Base-by-base conservation (phyloP, 805 yeast species). In the Saturnispora hagleri region DNA sequence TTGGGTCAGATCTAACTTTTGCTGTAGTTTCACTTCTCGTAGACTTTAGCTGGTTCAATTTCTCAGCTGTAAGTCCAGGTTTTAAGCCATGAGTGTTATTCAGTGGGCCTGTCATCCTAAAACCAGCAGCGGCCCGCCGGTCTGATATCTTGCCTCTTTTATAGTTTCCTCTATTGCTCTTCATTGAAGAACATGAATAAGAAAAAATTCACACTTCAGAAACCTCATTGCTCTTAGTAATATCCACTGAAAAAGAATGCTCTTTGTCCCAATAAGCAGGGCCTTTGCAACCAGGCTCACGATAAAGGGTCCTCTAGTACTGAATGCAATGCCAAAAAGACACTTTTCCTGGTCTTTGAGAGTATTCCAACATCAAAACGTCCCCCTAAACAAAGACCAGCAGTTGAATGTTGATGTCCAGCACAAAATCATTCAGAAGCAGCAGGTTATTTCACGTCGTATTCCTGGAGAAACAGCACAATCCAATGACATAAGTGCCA, bases 401-500 rank as follows among this genome's bases (percentile, higher is more conserved):
- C 42, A 20, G 22, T 18, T 20, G 17, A 6, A 17, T 36, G 18
- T n/a, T n/a, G 50, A 43, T 17, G 51, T 52, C 20, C 45, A 62
- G 2, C 56, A 64, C 6, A 64, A 65, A 15, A n/a, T 56, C 5
- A 57, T 56, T 46, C 64, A 62, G 48, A 55, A 60, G 50, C 46
- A 58, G 43, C 63, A 62, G 57, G 56, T 75, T 51, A 67, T 63
- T 67, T 67, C 57, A 12, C 50, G 60, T 47, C 79, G 78, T 59
- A 76, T 80, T n/a, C 85, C 85, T 0, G 85, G 85, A 2, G 82
- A 77, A 55, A 55, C 62, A 3, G 51, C 52, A n/a, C 72, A 68
- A 49, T 57, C 71, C 3, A 75, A 86, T 60, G 74, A 75, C 1
- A 53, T 81, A 41, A 56, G 61, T n/a, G 81, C 83, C 48, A 67